phyloP scores from a whole-genome alignment of 2,329 filamentous ascomycete species.

The Colletotrichum cuscutae region DNA sequence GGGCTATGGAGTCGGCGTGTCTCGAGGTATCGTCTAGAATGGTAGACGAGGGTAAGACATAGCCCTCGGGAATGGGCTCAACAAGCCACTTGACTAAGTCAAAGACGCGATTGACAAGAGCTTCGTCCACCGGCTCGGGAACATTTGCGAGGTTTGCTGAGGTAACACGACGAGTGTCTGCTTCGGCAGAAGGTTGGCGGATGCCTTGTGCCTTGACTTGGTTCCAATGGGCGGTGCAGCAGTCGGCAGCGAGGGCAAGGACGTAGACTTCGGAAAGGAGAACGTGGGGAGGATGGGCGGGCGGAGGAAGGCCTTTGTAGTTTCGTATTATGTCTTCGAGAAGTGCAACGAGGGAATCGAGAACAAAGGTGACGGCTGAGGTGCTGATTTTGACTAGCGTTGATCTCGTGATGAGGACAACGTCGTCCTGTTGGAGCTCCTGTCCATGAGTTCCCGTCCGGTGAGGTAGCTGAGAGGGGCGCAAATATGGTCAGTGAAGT shows the following conservation, averaged over 20 bases:
- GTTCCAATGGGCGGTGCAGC: slow-evolving; percentile 71
- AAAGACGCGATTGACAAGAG: slow-evolving; percentile 64
- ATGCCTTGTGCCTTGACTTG: slow-evolving; percentile 46
- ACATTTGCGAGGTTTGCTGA: slow-evolving; percentile 32
- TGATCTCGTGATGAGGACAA: slow-evolving; percentile 68
- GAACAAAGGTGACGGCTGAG: slow-evolving; percentile 61
- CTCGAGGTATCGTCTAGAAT: slow-evolving; percentile 64
- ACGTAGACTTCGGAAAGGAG: slow-evolving; percentile 73
- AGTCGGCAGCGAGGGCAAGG: slow-evolving; percentile 72
- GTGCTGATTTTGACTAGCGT: slow-evolving; percentile 71
- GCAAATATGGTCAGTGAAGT: slow-evolving; percentile 17
- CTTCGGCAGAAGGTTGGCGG: slow-evolving; percentile 18
- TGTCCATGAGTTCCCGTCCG: slow-evolving; percentile 67
- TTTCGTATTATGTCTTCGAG: slow-evolving; percentile 68
- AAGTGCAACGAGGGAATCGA: slow-evolving; percentile 66
- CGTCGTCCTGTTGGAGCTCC: slow-evolving; percentile 69
- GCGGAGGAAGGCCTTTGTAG: slow-evolving; percentile 56
- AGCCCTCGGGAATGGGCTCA: slow-evolving; percentile 67
- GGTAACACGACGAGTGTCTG: slow-evolving; percentile 35
- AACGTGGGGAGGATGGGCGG: slow-evolving; percentile 66
- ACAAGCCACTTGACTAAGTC: slow-evolving; percentile 67
- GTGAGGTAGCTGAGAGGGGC: slow-evolving; percentile 66
- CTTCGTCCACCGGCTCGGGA: slow-evolving; percentile 57
- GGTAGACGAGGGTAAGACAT: slow-evolving; percentile 64
- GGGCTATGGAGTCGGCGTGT: slow-evolving; percentile 36